phyloP scores from a whole-genome alignment of 257 asterid species.

The Nicotiana tomentosiformis region DNA sequence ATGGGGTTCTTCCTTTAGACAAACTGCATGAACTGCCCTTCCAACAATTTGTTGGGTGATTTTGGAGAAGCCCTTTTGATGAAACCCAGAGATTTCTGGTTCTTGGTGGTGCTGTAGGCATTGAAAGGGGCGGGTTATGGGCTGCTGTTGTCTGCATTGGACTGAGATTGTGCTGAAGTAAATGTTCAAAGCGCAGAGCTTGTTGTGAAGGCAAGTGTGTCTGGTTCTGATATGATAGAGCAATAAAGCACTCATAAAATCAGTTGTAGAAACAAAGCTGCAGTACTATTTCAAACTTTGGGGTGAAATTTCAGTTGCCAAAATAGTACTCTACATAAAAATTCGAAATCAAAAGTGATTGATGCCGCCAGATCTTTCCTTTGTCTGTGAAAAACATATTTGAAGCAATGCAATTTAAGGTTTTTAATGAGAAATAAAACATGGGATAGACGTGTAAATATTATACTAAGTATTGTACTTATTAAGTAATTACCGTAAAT shows the following conservation, averaged over 20 bases:
- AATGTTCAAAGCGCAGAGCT: constrained; percentile 35
- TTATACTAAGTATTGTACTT: too few relatives aligned
- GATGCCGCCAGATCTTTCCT: too few relatives aligned
- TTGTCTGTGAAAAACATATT: too few relatives aligned
- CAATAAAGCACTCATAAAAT: constrained; percentile 1
- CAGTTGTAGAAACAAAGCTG: background rate
- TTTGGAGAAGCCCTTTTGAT: constrained; percentile 62
- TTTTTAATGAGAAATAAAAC: too few relatives aligned
- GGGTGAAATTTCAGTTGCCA: background rate
- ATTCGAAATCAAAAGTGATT: background rate
- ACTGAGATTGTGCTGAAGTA: constrained; percentile 25
- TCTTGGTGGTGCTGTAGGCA: constrained; percentile 39
- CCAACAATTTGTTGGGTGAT: constrained; percentile 47
- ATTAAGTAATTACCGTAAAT: too few relatives aligned
- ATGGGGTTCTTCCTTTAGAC: constrained; percentile 37
- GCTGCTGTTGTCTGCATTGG: constrained; percentile 37
- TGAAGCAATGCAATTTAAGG: too few relatives aligned
- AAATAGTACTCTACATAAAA: background rate
- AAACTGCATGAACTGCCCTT: constrained; percentile 49
- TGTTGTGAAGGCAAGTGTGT: background rate
- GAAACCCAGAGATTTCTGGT: constrained; percentile 56
- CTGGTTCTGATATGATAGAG: background rate
- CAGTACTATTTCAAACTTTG: background rate
- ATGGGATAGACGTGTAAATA: too few relatives aligned
- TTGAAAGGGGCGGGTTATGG: constrained; percentile 21